Evolutionary conservation across 352 stramenopile species (phyloP), one percentile per base, ranked within the genome.

Genomic region (Pythium volutum): DNA sequence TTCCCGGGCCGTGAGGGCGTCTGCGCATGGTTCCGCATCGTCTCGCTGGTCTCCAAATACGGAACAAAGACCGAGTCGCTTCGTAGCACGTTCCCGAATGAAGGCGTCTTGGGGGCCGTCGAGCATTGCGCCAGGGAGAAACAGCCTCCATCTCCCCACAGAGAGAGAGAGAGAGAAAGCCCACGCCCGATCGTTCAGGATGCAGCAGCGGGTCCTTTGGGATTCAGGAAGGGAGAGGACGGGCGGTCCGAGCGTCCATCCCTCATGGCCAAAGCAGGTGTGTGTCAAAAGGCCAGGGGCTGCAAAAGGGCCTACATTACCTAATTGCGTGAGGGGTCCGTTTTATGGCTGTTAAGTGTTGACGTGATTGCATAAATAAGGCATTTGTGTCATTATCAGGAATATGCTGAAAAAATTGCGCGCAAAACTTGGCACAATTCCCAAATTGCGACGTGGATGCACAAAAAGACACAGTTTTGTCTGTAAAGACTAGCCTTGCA

Each of bases 1-100:
- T 66, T 48, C 43, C 18, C 12, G 4, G 18, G 38, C 31, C 26
- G 45, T 9, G 55, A 25, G 29, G 41, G 54, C 43, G 41, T 61
- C 16, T n/a, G n/a, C 20, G 27, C 18, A n/a, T 29, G 31, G 7
- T 26, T 16, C 45, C 41, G 36, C 36, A 43, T 43, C 11, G 5
- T 43, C 6, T 43, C 6, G 36, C 10, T 36, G 31, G 29, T 33
- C 29, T n/a, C n/a, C n/a, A n/a, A n/a, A n/a, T n/a, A n/a, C n/a
- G n/a, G n/a, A 9, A 9, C 29, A 33, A 4, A 9, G 36, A 7
- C n/a, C 41, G 20, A 48, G 41, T 48, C 8, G 41, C n/a, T 27
- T 3, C 3, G 41, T 14, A 29, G 43, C 43, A 29, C 43, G 25
- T 52, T 38, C 2, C 25, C 25, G 25, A 52, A 52, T 52, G 46